Conservation (phyloP, 2,329 filamentous ascomycete genomes). For the Alternaria postmessia region DNA sequence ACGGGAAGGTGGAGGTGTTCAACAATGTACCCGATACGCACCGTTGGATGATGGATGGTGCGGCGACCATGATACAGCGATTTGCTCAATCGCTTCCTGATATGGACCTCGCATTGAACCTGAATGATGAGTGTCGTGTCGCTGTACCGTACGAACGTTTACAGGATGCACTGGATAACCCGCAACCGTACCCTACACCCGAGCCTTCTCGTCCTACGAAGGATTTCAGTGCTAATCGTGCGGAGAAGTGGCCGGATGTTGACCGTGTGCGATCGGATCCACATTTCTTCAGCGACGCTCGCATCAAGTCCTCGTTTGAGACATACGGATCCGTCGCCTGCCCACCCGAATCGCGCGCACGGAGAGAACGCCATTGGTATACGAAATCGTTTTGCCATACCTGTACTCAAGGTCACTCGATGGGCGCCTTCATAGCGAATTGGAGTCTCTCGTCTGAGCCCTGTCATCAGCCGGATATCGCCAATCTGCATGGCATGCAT, state of each 20-base stretch:
- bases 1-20: constrained; percentile 56
- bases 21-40: constrained; percentile 62
- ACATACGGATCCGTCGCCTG: constrained; percentile 63
- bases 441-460: constrained; percentile 72
- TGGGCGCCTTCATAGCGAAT: constrained; percentile 70
- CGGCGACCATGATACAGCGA: constrained; percentile 60
- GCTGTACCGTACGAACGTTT: constrained; percentile 58
- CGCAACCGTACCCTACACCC: constrained; percentile 32
- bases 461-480: constrained; percentile 80
- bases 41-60: constrained; percentile 66
- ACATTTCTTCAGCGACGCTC: constrained; percentile 44
- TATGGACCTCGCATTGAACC: constrained; percentile 70
- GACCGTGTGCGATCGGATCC: constrained; percentile 36
- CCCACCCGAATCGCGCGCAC: constrained; percentile 67
- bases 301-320: constrained; percentile 52
- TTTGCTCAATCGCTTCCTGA: constrained; percentile 64
- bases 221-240: constrained; percentile 51
- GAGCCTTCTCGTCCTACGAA: constrained; percentile 31
- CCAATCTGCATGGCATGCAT: constrained; percentile 76
- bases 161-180: constrained; percentile 37
- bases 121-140: constrained; percentile 68
- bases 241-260: constrained; percentile 48
- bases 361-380: constrained; percentile 69
- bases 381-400: constrained; percentile 68
- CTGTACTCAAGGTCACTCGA: constrained; percentile 71